phyloP scores from a whole-genome alignment of 495 filamentous ascomycete genomes.

The Choiromyces venosus region DNA sequence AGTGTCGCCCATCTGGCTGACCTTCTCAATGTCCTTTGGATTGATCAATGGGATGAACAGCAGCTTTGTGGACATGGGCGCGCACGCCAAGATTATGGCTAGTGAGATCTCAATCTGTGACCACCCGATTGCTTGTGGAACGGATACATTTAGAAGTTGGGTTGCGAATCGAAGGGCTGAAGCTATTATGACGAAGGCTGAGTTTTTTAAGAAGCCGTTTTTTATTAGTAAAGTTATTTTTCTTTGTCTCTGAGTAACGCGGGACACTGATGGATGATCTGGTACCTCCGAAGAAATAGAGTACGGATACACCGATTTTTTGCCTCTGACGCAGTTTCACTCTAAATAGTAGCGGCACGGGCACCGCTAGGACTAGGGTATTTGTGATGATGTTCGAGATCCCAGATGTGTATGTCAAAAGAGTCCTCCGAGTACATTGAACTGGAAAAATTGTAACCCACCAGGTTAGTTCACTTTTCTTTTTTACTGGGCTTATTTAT shows the following conservation, averaged over 20 bases:
- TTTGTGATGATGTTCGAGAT: slow-evolving; percentile 42
- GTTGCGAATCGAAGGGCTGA: slow-evolving; percentile 40
- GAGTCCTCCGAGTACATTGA: slow-evolving; percentile 30
- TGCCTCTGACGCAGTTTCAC: slow-evolving; percentile 34
- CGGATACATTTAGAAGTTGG: slow-evolving; percentile 39
- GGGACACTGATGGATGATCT: background rate
- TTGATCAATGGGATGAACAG: slow-evolving; percentile 31
- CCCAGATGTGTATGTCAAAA: slow-evolving; percentile 38
- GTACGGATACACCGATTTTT: slow-evolving; percentile 29
- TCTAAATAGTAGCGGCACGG: slow-evolving; percentile 37
- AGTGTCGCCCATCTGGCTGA: slow-evolving; percentile 8
- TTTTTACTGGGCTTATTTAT: background rate
- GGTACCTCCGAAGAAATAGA: slow-evolving; percentile 40
- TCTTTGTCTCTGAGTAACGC: background rate
- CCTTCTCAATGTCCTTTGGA: slow-evolving; percentile 13
- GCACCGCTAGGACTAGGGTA: slow-evolving; percentile 39
- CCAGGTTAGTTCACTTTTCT: slow-evolving; percentile 4
- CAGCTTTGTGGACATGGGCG: slow-evolving; percentile 38
- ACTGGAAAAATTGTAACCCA: background rate
- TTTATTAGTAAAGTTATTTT: background rate
- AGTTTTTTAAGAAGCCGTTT: background rate
- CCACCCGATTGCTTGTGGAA: slow-evolving; percentile 42
- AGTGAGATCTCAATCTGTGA: slow-evolving; percentile 40
- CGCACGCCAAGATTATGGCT: slow-evolving; percentile 36
- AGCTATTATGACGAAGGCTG: slow-evolving; percentile 39